Percentiles rank a stretch among this genome's conserved stretches.
phyloP scores from a whole-genome alignment of 2,329 filamentous ascomycete species.

The Aspergillus ruber region DNA sequence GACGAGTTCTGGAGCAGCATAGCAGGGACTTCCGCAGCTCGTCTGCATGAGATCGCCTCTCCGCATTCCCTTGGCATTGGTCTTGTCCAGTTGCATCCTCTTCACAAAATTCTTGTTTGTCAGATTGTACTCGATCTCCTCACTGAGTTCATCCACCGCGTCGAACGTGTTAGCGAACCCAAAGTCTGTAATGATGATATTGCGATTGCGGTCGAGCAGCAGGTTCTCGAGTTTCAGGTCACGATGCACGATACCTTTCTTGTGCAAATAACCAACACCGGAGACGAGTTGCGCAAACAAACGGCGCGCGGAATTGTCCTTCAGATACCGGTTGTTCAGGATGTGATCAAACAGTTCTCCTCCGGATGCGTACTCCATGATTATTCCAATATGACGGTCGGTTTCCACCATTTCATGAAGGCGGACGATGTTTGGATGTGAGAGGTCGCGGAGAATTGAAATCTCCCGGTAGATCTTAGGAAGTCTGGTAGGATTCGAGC shows the following conservation, averaged over 20 bases:
- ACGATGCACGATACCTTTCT: conserved; percentile 96
- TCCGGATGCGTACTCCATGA: conserved; percentile 94
- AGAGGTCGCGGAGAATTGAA: conserved; percentile 75
- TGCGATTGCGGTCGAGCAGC: conserved; percentile 88
- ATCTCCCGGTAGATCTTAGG: conserved; percentile 98
- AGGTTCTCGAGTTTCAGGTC: conserved; percentile 96
- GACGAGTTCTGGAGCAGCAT: conserved; percentile 92
- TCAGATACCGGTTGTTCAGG: conserved; percentile 90
- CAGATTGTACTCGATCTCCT: conserved; percentile 84
- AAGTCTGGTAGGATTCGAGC: conserved; percentile 78
- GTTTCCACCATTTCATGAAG: conserved; percentile 99
- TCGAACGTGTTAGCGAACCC: conserved; percentile 98
- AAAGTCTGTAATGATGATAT: conserved; percentile 99
- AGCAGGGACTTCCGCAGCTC: conserved; percentile 95
- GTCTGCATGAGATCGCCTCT: conserved; percentile 98
- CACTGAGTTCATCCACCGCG: conserved; percentile 74
- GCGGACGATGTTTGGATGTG: conserved; percentile 94
- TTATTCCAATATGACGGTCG: conserved; percentile 93
- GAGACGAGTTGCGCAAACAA: conserved; percentile 94
- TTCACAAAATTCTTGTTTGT: conserved; percentile 84
- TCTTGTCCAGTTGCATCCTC: conserved; percentile 72
- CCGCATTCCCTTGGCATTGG: conserved; percentile 66
- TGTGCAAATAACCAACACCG: conserved; percentile 94
- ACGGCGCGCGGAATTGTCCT: conserved; percentile 82
- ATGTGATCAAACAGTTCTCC: conserved; percentile 99